Evolutionary conservation across 139 green algal genomes (phyloP).

Genomic region (Auxenochlorella protothecoides): DNA sequence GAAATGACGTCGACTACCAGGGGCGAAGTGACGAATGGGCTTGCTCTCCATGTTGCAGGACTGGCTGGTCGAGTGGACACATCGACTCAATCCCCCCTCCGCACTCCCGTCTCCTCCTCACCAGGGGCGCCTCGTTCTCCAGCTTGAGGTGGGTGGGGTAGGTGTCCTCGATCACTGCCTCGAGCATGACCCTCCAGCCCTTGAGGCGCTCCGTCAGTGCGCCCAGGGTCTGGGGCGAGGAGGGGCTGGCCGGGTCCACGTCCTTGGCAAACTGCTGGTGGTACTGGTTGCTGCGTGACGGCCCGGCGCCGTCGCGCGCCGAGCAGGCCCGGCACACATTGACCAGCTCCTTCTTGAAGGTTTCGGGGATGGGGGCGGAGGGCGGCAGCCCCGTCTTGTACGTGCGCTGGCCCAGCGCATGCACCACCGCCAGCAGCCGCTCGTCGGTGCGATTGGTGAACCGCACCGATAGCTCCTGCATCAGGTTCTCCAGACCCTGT

Average conservation of each 20-base stretch:
- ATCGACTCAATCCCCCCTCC: no score
- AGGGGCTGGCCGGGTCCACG: conserved; percentile 62
- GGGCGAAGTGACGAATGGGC: no score
- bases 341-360: conserved; percentile 74
- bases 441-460: conserved; percentile 86
- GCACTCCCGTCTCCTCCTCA: conserved; percentile 11
- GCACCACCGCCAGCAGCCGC: conserved; percentile 84
- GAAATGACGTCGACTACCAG: no score
- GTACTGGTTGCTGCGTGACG: conserved; percentile 19
- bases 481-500: conserved; percentile 36
- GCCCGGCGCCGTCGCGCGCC: no score
- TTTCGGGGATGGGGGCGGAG: conserved; percentile 48
- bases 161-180: conserved; percentile 65
- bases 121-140: conserved; percentile 63
- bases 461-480: conserved; percentile 31
- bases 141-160: conserved; percentile 63
- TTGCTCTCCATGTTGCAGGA: no score
- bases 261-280: conserved; percentile 80
- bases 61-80: no score
- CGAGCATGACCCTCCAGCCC: conserved; percentile 62
- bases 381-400: conserved; percentile 64
- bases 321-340: conserved; percentile 72
- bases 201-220: conserved; percentile 81
- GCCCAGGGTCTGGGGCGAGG: conserved; percentile 73
- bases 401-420: conserved; percentile 85